Conservation (phyloP, 768 basidiomycete genomes). For the Boletus subparvulus region DNA sequence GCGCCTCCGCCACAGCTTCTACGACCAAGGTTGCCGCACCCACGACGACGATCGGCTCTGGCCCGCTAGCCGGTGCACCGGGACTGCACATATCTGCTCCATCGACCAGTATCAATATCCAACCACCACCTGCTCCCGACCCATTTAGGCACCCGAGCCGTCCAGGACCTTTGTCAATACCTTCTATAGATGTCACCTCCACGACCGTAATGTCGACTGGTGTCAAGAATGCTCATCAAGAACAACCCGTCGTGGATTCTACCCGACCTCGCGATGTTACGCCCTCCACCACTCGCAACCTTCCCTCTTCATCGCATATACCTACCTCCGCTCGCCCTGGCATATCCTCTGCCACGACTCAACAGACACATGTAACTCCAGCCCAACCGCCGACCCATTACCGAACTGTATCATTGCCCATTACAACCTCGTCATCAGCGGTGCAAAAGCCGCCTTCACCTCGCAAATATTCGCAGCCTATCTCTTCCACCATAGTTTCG, state of each 20-base stretch:
- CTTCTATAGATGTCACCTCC: slow-evolving; percentile 17
- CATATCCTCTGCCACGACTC: slow-evolving; percentile 17
- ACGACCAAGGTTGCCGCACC: slow-evolving; percentile 8
- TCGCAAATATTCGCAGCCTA: slow-evolving; percentile 30
- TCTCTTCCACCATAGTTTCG: slow-evolving; percentile 23
- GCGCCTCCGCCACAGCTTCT: slow-evolving; percentile 1
- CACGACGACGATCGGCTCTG: slow-evolving; percentile 2
- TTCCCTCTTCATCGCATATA: slow-evolving; percentile 20
- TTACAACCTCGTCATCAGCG: slow-evolving; percentile 14
- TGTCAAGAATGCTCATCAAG: slow-evolving; percentile 21
- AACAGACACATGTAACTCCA: slow-evolving; percentile 23
- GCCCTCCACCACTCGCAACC: slow-evolving; percentile 19
- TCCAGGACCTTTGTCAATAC: slow-evolving; percentile 8
- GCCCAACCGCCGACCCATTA: slow-evolving; percentile 30
- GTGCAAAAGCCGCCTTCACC: slow-evolving; percentile 28
- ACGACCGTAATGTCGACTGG: slow-evolving; percentile 6
- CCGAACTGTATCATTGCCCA: slow-evolving; percentile 39
- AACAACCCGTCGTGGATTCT: slow-evolving; percentile 22
- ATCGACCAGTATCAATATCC: slow-evolving; percentile 5
- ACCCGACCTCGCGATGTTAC: slow-evolving; percentile 22
- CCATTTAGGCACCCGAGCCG: slow-evolving; percentile 21
- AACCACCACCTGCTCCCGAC: slow-evolving; percentile 15
- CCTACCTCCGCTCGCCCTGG: slow-evolving; percentile 23
- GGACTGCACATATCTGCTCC: slow-evolving; percentile 9
- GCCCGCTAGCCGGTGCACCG: slow-evolving; percentile 1